Evolutionary conservation across 2,329 filamentous ascomycete genomes (phyloP), one percentile per base, ranked within the genome.

Genomic region (Phaeosphaeria sp.): DNA sequence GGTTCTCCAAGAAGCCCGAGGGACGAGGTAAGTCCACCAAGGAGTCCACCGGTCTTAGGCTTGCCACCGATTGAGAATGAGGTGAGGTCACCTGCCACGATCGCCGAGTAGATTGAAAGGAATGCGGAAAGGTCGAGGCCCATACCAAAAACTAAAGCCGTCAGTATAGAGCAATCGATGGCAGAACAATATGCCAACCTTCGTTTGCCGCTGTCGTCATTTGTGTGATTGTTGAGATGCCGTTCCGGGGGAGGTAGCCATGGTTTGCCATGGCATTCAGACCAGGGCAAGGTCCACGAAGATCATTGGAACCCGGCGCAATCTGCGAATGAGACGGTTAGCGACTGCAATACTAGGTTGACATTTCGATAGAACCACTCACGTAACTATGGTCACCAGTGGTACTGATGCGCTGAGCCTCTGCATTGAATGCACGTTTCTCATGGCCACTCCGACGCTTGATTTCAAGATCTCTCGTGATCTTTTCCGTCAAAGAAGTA

Each of bases 341-440:
- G 36, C 5, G 3, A 39, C 36, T 39, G 15, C 36, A 36, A 17
- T 39, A 17, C 3, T 39, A 6, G 2, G 15, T 39, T 7, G 3
- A 4, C 36, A 39, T 39, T 17, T 6, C 11, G 15, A 23, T 13
- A 23, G 7, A 46, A 1, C 17, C 11, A 49, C 49, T 46, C 17
- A 64, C 62, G 43, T 62, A 62, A 58, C 15, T 52, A 47, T 64
- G 54, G 1, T 60, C 52, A 39, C 56, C 59, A 52, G 50, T 62
- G 4, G 52, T 56, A 50, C 54, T 58, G 39, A 64, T 50, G 47
- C 54, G 56, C 50, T 64, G 62, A 48, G 59, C 54, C 27, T 64
- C 59, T 54, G 59, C 56, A 50, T 60, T 30, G 49, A 64, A 62
- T 20, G 42, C 56, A 44, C 59, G 59, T 33, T 54, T 58, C 20